Percentiles rank a stretch among this genome's conserved stretches.
phyloP scores from a whole-genome alignment of 495 filamentous ascomycete species.

The Penicillium ucsense region DNA sequence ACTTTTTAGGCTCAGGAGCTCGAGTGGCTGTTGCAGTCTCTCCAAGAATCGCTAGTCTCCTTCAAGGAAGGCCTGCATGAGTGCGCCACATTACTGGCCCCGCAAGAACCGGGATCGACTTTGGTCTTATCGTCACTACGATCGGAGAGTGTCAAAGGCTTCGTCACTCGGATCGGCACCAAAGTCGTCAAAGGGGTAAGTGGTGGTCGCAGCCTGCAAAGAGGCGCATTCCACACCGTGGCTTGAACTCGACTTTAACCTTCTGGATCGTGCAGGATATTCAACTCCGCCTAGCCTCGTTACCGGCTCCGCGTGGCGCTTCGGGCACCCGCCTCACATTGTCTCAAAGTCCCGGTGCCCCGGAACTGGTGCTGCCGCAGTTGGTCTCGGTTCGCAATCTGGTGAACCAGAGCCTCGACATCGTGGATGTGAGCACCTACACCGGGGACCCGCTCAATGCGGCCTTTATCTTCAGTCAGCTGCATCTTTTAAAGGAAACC shows the following conservation, averaged over 20 bases:
- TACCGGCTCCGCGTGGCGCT: conserved; percentile 36
- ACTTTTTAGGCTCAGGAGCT: conserved; percentile 59
- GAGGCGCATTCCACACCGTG: too few relatives aligned
- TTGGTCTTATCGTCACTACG: conserved; percentile 80
- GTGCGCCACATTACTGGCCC: conserved; percentile 73
- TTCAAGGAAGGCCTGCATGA: conserved; percentile 81
- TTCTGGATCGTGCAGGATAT: conserved; percentile 33
- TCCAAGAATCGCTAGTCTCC: conserved; percentile 66
- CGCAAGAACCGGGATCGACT: conserved; percentile 72
- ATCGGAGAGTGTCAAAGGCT: conserved; percentile 83
- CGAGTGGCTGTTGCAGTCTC: conserved; percentile 71
- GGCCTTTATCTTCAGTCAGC: conserved; percentile 67
- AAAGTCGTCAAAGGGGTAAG: conserved; percentile 64
- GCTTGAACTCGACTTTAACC: not conserved
- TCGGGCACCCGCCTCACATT: conserved; percentile 47
- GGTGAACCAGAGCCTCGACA: conserved; percentile 69
- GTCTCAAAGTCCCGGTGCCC: conserved; percentile 36
- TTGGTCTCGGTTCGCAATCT: conserved; percentile 59
- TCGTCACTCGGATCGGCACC: conserved; percentile 72
- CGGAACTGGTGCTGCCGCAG: conserved; percentile 51
- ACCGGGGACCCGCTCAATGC: conserved; percentile 49
- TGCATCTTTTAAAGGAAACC: conserved; percentile 66
- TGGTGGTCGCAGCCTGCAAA: too few relatives aligned
- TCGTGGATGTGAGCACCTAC: conserved; percentile 66
- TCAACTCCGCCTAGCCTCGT: conserved; percentile 37